These are phyloP conservation scores for Stachybotrys elegans DNA, from an alignment of 2,329 filamentous ascomycete genomes.

Conservation along the genomic window DNA sequence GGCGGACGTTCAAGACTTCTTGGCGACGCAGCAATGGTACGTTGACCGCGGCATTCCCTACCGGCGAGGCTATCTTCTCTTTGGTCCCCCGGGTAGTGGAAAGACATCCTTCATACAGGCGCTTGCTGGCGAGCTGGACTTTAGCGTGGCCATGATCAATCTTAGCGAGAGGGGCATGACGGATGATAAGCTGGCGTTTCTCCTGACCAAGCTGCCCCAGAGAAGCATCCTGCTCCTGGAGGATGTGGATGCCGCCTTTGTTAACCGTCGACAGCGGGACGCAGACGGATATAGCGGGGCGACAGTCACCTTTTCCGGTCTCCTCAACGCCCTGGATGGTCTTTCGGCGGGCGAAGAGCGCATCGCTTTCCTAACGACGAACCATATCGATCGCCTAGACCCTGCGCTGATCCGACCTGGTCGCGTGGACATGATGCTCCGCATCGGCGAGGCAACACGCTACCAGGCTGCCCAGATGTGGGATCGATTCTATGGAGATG, in stretches of 20 bases:
- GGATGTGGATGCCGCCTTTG: constrained; percentile 87
- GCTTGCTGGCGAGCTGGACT: constrained; percentile 85
- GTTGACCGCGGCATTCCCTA: constrained; percentile 93
- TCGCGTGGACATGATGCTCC: constrained; percentile 86
- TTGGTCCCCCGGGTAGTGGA: constrained; percentile 84
- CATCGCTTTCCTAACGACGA: constrained; percentile 90
- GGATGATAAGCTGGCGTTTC: constrained; percentile 80
- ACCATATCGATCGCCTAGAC: constrained; percentile 85
- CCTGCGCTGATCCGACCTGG: constrained; percentile 86
- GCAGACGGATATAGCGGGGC: constrained; percentile 80
- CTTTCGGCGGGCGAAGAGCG: constrained; percentile 93
- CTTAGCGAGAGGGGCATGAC: constrained; percentile 85
- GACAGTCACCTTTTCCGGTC: constrained; percentile 88
- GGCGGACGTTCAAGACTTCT: constrained; percentile 76
- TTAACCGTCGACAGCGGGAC: constrained; percentile 71
- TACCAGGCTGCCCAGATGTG: constrained; percentile 85
- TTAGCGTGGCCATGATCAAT: constrained; percentile 88
- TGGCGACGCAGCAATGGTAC: constrained; percentile 79
- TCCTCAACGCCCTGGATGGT: constrained; percentile 82
- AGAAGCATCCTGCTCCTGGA: constrained; percentile 80
- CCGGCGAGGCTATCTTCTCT: constrained; percentile 79
- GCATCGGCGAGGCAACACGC: constrained; percentile 80
- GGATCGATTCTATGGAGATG: constrained; percentile 89
- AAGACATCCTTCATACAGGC: constrained; percentile 97
- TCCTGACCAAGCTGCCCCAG: constrained; percentile 79